Conservation (phyloP, 1,284 basidiomycete genomes). For the Melanopsichium pennsylvanicum region DNA sequence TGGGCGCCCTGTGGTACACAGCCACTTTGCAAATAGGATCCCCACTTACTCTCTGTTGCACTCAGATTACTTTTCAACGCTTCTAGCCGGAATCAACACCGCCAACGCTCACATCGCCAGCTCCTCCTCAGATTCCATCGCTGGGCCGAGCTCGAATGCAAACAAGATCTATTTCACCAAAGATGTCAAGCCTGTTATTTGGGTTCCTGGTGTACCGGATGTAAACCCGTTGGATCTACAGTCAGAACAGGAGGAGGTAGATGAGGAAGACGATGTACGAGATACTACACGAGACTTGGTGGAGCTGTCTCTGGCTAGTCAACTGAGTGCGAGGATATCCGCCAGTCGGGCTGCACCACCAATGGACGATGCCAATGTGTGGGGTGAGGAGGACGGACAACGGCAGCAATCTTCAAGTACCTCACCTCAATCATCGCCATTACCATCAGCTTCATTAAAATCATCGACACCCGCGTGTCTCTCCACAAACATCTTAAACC, state of each 20-base stretch:
- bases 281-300: conserved; percentile 18
- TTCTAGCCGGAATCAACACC: conserved; percentile 67
- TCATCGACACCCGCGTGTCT: background rate
- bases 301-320: conserved; percentile 40
- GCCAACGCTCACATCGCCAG: conserved; percentile 37
- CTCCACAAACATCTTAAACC: no score
- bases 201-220: conserved; percentile 51
- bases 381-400: conserved; percentile 23
- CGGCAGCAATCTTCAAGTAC: no score
- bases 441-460: background rate
- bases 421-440: background rate
- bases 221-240: conserved; percentile 29
- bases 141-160: conserved; percentile 21
- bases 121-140: conserved; percentile 7
- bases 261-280: conserved; percentile 17
- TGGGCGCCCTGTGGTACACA: conserved; percentile 88
- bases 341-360: conserved; percentile 5
- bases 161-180: conserved; percentile 41
- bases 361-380: conserved; percentile 35
- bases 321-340: conserved; percentile 33
- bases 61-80: conserved; percentile 82
- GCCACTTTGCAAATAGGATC: conserved; percentile 82
- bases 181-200: conserved; percentile 48
- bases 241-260: conserved; percentile 20
- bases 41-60: conserved; percentile 83